These are phyloP conservation scores for Neoboletus brunneissimus DNA, from an alignment of 768 basidiomycete genomes.

Conservation along the genomic window DNA sequence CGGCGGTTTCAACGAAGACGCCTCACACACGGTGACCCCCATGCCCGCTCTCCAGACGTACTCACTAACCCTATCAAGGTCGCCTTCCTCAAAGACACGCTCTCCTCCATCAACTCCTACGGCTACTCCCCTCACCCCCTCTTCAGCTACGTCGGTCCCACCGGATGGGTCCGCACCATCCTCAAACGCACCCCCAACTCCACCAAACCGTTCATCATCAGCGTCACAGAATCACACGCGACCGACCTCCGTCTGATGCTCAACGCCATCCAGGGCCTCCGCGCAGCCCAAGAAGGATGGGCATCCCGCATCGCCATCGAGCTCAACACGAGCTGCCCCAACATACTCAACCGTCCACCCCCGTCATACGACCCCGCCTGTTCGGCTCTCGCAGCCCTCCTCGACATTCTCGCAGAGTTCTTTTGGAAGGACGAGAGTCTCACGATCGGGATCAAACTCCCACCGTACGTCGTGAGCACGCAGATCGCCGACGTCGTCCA, in stretches of 20 bases:
- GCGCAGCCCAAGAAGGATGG: slow-evolving; percentile 35
- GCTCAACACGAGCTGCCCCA: slow-evolving; percentile 84
- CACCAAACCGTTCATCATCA: slow-evolving; percentile 74
- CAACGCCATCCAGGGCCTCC: slow-evolving; percentile 55
- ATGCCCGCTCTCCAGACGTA: neutral
- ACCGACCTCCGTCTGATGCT: slow-evolving; percentile 55
- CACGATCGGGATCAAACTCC: slow-evolving; percentile 74
- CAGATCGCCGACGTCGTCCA: slow-evolving; percentile 59
- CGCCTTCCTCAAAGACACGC: slow-evolving; percentile 47
- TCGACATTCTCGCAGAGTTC: slow-evolving; percentile 51
- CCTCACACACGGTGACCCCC: slow-evolving; percentile 51
- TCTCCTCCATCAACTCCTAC: slow-evolving; percentile 78
- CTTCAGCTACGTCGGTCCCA: slow-evolving; percentile 48
- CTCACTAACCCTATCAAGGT: slow-evolving; percentile 45
- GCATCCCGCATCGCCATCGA: slow-evolving; percentile 61
- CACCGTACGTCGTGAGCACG: slow-evolving; percentile 63
- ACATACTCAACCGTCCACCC: slow-evolving; percentile 60
- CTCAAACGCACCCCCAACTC: slow-evolving; percentile 33
- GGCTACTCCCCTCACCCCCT: slow-evolving; percentile 84
- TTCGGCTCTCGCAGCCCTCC: slow-evolving; percentile 44
- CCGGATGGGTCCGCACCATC: slow-evolving; percentile 51
- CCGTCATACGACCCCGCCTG: slow-evolving; percentile 58
- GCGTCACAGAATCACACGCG: slow-evolving; percentile 64
- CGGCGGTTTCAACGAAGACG: slow-evolving; percentile 66
- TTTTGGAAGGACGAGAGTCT: slow-evolving; percentile 51